Base-by-base conservation (phyloP, 2,329 filamentous ascomycete species). In the Cladosporium sp. region DNA sequence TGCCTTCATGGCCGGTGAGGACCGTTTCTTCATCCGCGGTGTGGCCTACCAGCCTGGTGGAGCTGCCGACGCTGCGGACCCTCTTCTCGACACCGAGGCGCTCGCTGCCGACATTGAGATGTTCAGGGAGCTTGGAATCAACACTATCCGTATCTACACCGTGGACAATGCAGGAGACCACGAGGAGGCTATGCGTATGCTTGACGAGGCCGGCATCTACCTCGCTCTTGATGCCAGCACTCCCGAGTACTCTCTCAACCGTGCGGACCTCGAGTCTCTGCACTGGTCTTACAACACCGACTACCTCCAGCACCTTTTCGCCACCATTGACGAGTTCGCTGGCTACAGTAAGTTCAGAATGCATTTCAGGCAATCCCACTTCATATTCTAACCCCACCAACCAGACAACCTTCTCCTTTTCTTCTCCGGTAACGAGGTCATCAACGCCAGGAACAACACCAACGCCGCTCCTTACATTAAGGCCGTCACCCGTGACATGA, bases 91-190 rank as follows among this genome's bases (percentile, higher is more conserved):
- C 63, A 66, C 76, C 28, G 71, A 72, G 2, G 73, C 78, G 63
- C 95, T 91, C 80, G 77, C 80, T 67, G 86, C 89, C 59, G 89
- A 95, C 66, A 86, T 95, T 62, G 72, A 75, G 53, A 77, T 87
- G 66, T 95, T 95, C 82, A 81, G 87, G 75, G 80, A 89, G 59
- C 78, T 95, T 45, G 89, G 89, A 48, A 76, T 95, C 73, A 96
- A 96, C 78, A 89, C 89, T 14, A 80, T 95, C 68, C 89, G 90
- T 70, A 86, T 95, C 58, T 95, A 95, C 79, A 89, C 86, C n/a
- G 84, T 93, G 62, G 91, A 96, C 77, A 95, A 95, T 79, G 84
- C 83, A 52, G 73, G 77, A 62, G 73, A 85, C 70, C 91, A 96
- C 73, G 84, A 90, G 62, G 80, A 83, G 57, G 95, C 90, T 75